Evolutionary conservation across 2,329 filamentous ascomycete genomes (phyloP), one percentile per base, ranked within the genome.

Genomic region (Diaporthe sp.): DNA sequence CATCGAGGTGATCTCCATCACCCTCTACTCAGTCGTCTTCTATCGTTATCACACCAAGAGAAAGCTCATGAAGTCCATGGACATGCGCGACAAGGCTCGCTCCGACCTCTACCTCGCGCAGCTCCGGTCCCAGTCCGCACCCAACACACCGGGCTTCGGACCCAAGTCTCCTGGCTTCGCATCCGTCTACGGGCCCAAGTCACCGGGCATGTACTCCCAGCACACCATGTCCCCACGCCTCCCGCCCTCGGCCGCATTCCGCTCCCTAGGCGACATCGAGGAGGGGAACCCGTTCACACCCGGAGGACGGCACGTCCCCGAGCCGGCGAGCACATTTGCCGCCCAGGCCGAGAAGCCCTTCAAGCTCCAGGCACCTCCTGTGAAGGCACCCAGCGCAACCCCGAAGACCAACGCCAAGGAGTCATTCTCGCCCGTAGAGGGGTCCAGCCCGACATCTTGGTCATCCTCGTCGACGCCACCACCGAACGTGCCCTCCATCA

Each of bases 21-120:
- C 92, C 71, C 94, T 99, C 81, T 99, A 99, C 89, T 95, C 91
- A 81, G 90, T 98, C 82, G 92, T 98, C 83, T 98, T 98, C 88
- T 98, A 97, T 89, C 94, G 97, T 80, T 97, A 97, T 89, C 98
- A 96, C 91, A 95, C 94, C 78, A 99, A 98, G 90, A 94, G 95
- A 83, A 94, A 94, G 83, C 94, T 99, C 77, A 92, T 94, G 85
- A 98, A 98, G 89, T 96, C 95, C 77, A 99, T 99, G 97, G 94
- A 97, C 83, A 88, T 94, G 82, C 95, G 97, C 80, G 97, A 99
- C 88, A 94, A 94, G 82, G 97, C 97, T 78, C 94, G 97, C 77
- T 96, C 94, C 76, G 96, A 98, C 83, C 91, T 99, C 77, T 98
- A 98, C 87, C 94, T 98, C 77, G 95, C 93, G 72, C 93, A 95